Evolutionary conservation across 2,329 filamentous ascomycete genomes (phyloP), one percentile per base, ranked within the genome.

Genomic region (Aspergillus hortae): DNA sequence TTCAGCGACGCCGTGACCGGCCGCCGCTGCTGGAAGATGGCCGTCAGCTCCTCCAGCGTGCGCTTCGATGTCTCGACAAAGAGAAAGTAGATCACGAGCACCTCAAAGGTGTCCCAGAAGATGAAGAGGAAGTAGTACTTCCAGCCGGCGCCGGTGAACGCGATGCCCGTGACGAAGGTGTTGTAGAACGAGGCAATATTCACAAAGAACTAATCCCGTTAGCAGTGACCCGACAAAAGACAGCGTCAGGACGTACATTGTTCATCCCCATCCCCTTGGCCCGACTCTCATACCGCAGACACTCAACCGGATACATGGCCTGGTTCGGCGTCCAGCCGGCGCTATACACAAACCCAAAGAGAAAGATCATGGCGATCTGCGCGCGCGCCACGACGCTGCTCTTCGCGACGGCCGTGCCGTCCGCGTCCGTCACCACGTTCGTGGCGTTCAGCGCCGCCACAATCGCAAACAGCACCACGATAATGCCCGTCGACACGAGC

Each of bases 201-300:
- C 64, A 74, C 75, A 64, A 68, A 76, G 60, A 71, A 73, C 60
- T 58, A 32, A 32, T 52, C 6, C 11, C 27, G 27, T 49, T 23
- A 47, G 42, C 49, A 42, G 10, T 3, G 27, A 23, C 23, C 19
- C 19, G 19, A 23, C 23, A 6, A 23, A 12, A 12, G 33, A 35
- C 11, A 35, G 1, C 6, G 33, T 35, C 33, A 35, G n/a, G 5
- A 43, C 2, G 21, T 47, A 64, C 60, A 40, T 70, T 75, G 61
- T 65, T 76, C 61, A 80, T 77, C 1, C 75, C 79, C 77, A 81
- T 81, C 14, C 80, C 80, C 69, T 83, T 83, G 41, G 77, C 80
- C 44, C 80, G 74, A 61, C 78, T 79, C 65, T 82, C 78, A 57
- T 78, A 81, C 23, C 73, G 75, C n/a, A 82, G 68, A 32, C 77